Conservation (phyloP, 1,284 basidiomycete species). For the Cutaneotrichosporon curvatum region DNA sequence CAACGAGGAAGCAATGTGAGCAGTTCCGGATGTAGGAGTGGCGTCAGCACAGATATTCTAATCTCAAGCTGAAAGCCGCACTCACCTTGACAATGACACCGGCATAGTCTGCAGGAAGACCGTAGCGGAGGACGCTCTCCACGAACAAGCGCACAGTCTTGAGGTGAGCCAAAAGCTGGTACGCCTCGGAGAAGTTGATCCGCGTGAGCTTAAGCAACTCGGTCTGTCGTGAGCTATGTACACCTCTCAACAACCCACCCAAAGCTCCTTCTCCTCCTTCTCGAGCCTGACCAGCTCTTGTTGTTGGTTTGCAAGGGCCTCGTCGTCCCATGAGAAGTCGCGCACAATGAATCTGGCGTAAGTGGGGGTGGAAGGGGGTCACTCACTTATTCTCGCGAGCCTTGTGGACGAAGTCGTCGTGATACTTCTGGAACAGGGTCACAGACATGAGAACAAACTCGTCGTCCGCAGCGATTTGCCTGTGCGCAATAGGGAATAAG, state of each 20-base stretch:
- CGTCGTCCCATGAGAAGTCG: conserved; percentile 89
- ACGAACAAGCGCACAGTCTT: conserved; percentile 88
- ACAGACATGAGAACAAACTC: conserved; percentile 84
- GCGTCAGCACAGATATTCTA: background rate
- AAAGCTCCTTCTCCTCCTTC: conserved; percentile 90
- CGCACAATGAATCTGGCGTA: conserved; percentile 71
- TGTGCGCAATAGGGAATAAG: conserved; percentile 24
- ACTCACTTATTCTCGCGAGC: conserved; percentile 87
- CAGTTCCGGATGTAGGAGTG: too few relatives aligned
- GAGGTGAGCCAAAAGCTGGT: conserved; percentile 87
- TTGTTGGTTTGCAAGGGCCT: conserved; percentile 70
- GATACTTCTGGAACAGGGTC: conserved; percentile 83
- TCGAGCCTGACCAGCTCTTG: conserved; percentile 74
- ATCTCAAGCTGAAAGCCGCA: background rate
- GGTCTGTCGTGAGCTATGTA: conserved; percentile 54
- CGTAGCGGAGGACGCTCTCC: conserved; percentile 92
- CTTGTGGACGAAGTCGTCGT: conserved; percentile 89
- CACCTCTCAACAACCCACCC: conserved; percentile 59
- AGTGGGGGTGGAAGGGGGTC: too few relatives aligned
- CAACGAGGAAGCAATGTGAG: background rate
- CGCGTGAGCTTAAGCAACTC: conserved; percentile 87
- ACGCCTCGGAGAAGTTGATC: conserved; percentile 95
- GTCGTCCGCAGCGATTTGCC: conserved; percentile 68
- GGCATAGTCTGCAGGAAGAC: conserved; percentile 85
- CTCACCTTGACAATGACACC: conserved; percentile 73